Conservation (phyloP, 352 stramenopile genomes). For the Globisporangium solare region DNA sequence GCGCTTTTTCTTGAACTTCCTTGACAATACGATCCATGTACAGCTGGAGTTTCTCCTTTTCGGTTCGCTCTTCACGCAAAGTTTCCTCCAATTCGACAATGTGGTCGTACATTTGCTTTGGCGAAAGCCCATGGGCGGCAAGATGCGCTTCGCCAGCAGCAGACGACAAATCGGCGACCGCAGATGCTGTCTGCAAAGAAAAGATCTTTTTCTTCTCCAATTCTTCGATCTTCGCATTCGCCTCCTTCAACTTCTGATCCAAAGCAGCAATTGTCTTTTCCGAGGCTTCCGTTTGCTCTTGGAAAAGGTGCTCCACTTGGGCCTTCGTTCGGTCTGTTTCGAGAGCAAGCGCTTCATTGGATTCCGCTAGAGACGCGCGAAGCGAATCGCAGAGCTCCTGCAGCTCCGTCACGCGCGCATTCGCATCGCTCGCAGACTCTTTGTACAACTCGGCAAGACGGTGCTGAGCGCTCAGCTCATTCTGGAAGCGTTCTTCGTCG, state of each 20-base stretch:
- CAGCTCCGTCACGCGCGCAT: conserved; percentile 44
- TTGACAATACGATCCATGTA: conserved; percentile 90
- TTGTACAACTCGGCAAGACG: conserved; percentile 74
- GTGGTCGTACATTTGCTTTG: conserved; percentile 89
- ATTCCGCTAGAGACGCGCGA: conserved; percentile 48
- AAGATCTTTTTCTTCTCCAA: conserved; percentile 63
- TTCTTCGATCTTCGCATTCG: conserved; percentile 47
- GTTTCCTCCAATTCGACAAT: conserved; percentile 87
- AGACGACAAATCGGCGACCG: conserved; percentile 55
- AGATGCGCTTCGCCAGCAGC: conserved; percentile 61
- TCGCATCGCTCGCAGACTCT: conserved; percentile 52
- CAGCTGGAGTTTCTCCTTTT: conserved; percentile 88
- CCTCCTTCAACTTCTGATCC: conserved; percentile 47
- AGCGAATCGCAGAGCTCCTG: conserved; percentile 53
- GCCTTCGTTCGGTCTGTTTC: conserved; percentile 68
- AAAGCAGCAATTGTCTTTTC: conserved; percentile 53
- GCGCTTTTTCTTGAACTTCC: conserved; percentile 91
- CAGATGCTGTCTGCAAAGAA: conserved; percentile 42
- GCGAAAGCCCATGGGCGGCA: conserved; percentile 54
- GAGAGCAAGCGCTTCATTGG: conserved; percentile 51
- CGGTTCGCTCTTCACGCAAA: conserved; percentile 64
- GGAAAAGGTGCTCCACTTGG: conserved; percentile 72
- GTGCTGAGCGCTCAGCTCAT: conserved; percentile 61
- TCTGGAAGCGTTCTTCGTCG: conserved; percentile 58
- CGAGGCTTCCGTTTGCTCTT: conserved; percentile 50